Evolutionary conservation across 2,329 filamentous ascomycete species (phyloP), one percentile per base, ranked within the genome.

Genomic region (Pleurostoma richardsiae): DNA sequence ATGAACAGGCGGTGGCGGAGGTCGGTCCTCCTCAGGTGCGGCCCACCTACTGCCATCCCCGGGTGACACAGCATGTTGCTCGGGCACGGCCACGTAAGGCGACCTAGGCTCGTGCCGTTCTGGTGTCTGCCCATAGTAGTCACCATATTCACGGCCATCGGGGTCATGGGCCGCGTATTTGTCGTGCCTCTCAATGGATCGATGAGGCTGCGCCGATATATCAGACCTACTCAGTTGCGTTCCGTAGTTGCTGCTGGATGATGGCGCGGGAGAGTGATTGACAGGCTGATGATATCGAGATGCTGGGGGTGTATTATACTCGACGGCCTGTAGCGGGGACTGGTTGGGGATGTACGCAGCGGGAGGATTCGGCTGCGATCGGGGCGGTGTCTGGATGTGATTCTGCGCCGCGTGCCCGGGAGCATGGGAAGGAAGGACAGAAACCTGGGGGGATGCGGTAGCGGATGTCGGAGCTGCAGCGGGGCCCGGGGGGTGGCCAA

Each of bases 1-100:
- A 52, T 83, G 79, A 8, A 68, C 77, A 3, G 79, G 79, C 1
- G 79, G 79, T 5, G 77, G 79, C 3, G 79, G 79, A 5, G 79
- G 78, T 3, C 69, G 68, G 30, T 72, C 71, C 39, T 70, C 63
- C 3, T 74, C 73, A 5, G 63, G 50, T 5, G 44, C 44, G 28
- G 41, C 27, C 3, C 41, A 41, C 29, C 36, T 41, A n/a, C 4
- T 65, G 10, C 68, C 64, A 5, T 68, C 64, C 30, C 54, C 48
- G 41, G 47, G 59, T 30, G 52, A 54, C 30, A 57, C 56, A 41
- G 68, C 65, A 46, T 61, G 63, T 5, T 58, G 57, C 40, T 66
- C 62, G 42, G 60, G 55, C 19, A 64, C 57, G 1, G 63, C 54
- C 29, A 60, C 59, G 44, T 68, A 67, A 8, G 65, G 62, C 8